Evolutionary conservation across 768 basidiomycete species (phyloP), one percentile per base, ranked within the genome.

Genomic region (Porpolomopsis calyptriformis): DNA sequence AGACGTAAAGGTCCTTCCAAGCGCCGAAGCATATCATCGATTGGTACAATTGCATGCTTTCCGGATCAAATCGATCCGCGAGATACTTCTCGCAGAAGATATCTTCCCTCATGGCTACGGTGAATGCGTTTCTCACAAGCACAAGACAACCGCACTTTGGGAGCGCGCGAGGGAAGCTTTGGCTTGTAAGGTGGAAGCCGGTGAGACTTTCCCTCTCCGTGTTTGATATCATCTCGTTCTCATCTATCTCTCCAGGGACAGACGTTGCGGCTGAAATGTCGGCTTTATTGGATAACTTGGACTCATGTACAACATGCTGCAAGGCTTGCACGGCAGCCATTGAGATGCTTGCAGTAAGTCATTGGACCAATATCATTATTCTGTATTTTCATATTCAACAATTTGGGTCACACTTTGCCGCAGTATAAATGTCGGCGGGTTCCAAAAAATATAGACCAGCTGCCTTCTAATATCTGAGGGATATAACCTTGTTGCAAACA

Each of bases 81-180:
- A 69, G 22, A 61, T 78, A 4, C 56, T 84, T 14, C 56, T 77
- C 31, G 67, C 63, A 18, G 80, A 84, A 55, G 74, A 78, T 26
- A 67, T 85, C 37, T 86, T 85, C 55, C 83, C 83, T 16, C 77
- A 81, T 59, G 80, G 81, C 18, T 85, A 85, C 47, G 80, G 83
- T 3, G 61, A 62, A 48, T 86, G 83, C 57, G 35, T 62, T n/a
- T 57, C 60, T 33, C 82, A 85, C 59, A 61, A 60, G 40, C 64
- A 66, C 22, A 56, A 64, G 33, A 72, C 77, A 1, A 60, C 52
- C 34, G 58, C 60, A 4, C 55, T 61, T 14, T 85, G 82, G 83
- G 44, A 61, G 65, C 35, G 64, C 66, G 44, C 73, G 76, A 65
- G 62, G 50, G 57, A 33, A 26, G 9, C 18, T 11, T 9, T 48